Conservation (phyloP, 441 rosid genomes). For the Flueggea neowawraea region DNA sequence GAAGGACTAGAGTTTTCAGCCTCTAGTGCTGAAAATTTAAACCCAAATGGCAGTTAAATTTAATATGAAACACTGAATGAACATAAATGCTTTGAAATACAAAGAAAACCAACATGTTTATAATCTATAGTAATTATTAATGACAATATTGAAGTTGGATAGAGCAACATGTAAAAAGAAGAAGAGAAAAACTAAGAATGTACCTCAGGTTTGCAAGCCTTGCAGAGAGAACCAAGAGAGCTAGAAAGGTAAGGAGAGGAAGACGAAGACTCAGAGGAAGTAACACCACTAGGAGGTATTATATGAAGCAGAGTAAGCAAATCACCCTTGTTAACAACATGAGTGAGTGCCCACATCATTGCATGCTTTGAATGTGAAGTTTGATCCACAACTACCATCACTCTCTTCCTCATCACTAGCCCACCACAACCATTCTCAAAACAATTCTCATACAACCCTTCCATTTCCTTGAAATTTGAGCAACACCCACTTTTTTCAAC, state of each 20-base stretch:
- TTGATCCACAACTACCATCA: slow-evolving; percentile 87
- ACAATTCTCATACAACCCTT: slow-evolving; percentile 36
- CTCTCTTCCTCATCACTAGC: slow-evolving; percentile 55
- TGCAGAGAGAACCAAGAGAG: slow-evolving; percentile 87
- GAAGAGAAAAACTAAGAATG: neutral
- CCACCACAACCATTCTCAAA: slow-evolving; percentile 24
- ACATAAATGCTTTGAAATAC: too few species aligned
- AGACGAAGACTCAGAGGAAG: slow-evolving; percentile 16
- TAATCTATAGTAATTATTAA: too few species aligned
- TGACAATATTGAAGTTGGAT: too few species aligned
- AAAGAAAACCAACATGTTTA: too few species aligned
- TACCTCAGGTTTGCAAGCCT: slow-evolving; percentile 92
- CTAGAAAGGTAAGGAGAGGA: slow-evolving; percentile 48
- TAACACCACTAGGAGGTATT: slow-evolving; percentile 30
- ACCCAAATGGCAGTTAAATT: too few species aligned
- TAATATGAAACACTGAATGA: too few species aligned
- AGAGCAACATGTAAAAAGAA: neutral
- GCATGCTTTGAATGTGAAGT: slow-evolving; percentile 76
- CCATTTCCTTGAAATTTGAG: slow-evolving; percentile 53
- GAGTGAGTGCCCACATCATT: slow-evolving; percentile 96
- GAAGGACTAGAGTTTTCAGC: too few species aligned
- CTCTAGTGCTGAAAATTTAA: too few species aligned
- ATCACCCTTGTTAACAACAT: slow-evolving; percentile 74
- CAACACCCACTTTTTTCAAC: slow-evolving; percentile 5
- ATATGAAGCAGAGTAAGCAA: slow-evolving; percentile 80